Evolutionary conservation across 192 early-diverging fungal species (phyloP).

Genomic region (Jimgerdemannia lactiflua): DNA sequence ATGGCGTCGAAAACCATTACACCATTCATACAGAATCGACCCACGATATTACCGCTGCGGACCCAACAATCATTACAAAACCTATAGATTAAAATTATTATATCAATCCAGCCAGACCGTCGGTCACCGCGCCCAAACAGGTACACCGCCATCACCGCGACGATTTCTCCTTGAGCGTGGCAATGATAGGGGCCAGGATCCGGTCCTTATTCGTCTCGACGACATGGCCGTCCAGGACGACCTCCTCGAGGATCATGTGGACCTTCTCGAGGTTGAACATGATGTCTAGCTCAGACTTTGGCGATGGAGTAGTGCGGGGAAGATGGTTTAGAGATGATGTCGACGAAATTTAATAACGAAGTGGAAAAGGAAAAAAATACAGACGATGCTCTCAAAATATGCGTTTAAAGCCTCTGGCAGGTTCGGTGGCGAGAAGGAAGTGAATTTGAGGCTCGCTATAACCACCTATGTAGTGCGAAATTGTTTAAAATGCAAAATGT

Average conservation of each 20-base stretch:
- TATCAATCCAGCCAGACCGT: not conserved
- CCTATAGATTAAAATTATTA: too few species aligned
- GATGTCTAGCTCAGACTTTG: slow-evolving; percentile 39
- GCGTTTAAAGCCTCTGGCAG: slow-evolving; percentile 27
- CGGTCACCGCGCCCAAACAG: not conserved
- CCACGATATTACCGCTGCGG: too few species aligned
- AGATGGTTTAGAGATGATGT: not conserved
- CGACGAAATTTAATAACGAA: not conserved
- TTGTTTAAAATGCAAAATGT: too few species aligned
- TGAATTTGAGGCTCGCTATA: too few species aligned
- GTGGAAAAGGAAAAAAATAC: not conserved
- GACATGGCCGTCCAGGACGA: slow-evolving; percentile 26
- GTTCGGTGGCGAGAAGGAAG: not conserved
- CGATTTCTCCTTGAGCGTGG: not conserved
- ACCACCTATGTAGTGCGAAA: too few species aligned
- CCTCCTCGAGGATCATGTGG: slow-evolving; percentile 36
- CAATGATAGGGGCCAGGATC: slow-evolving; percentile 16
- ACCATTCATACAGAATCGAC: too few species aligned
- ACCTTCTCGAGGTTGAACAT: slow-evolving; percentile 36
- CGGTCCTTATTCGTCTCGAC: slow-evolving; percentile 34
- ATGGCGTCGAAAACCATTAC: too few species aligned
- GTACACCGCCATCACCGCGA: not conserved
- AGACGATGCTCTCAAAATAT: slow-evolving; percentile 39
- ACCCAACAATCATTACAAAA: too few species aligned
- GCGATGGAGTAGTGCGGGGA: not conserved